phyloP scores from a whole-genome alignment of 306 rosid genomes.

The Phaseolus lunatus region DNA sequence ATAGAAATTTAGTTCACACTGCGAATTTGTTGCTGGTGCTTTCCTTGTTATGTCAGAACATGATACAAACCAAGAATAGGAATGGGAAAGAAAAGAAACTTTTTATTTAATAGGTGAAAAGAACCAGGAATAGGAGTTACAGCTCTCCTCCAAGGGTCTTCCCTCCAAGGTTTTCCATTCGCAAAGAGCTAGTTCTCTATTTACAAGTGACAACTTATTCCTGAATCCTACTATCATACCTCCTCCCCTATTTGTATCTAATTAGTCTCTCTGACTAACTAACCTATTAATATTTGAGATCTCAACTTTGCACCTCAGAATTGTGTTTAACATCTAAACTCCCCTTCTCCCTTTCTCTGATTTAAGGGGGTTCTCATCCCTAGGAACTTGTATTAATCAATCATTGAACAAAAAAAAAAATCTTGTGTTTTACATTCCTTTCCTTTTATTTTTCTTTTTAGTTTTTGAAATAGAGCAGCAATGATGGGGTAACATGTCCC shows the following conservation, averaged over 20 bases:
- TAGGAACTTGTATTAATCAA: conserved; percentile 21
- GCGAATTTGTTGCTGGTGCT: conserved; percentile 34
- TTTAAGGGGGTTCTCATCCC: not conserved
- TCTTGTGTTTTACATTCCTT: conserved; percentile 7
- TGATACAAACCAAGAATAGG: not conserved
- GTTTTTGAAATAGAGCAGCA: not conserved
- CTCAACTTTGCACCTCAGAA: conserved; percentile 11
- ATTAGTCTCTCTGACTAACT: not conserved
- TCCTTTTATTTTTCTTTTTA: not conserved
- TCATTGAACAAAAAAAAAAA: conserved; percentile 16
- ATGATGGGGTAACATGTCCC: not conserved
- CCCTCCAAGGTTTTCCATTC: not conserved
- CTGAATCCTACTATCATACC: not conserved
- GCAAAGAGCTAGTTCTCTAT: not conserved
- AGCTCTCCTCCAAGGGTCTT: not conserved
- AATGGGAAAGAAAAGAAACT: not conserved
- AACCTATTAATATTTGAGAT: not conserved
- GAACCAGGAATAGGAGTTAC: not conserved
- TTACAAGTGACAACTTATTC: not conserved
- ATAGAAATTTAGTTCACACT: not conserved
- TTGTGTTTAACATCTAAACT: not conserved
- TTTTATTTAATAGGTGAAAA: not conserved
- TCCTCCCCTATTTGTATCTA: not conserved
- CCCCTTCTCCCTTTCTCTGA: not conserved
- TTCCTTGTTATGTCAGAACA: conserved; percentile 7